Conservation (phyloP, 352 stramenopile genomes). For the Aphanomyces stellatus region DNA sequence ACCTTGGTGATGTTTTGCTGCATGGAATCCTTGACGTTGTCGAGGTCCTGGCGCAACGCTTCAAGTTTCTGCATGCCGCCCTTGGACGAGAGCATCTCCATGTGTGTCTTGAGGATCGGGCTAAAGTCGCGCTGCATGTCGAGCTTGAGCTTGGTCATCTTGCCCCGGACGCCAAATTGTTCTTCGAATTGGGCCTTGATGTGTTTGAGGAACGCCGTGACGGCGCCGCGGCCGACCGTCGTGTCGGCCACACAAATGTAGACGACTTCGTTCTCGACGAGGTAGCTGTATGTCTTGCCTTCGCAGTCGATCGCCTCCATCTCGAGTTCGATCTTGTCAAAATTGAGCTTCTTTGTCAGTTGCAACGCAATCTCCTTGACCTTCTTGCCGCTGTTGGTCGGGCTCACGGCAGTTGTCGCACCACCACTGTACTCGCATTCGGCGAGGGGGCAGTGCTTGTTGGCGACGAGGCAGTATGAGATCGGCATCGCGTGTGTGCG, state of each 20-base stretch:
- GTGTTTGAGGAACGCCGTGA: slow-evolving; percentile 74
- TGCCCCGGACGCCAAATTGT: slow-evolving; percentile 78
- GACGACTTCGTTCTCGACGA: slow-evolving; percentile 71
- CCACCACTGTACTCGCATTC: slow-evolving; percentile 63
- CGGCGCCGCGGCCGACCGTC: slow-evolving; percentile 68
- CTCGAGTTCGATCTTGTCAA: slow-evolving; percentile 38
- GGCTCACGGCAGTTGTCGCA: background rate
- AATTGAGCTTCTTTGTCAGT: slow-evolving; percentile 80
- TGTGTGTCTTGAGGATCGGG: slow-evolving; percentile 75
- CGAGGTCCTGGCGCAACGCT: slow-evolving; percentile 71
- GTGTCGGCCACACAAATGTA: slow-evolving; percentile 81
- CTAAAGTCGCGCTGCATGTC: slow-evolving; percentile 84
- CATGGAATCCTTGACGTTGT: slow-evolving; percentile 67
- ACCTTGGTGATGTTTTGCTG: slow-evolving; percentile 83
- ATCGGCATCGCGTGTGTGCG: slow-evolving; percentile 46
- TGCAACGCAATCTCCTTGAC: slow-evolving; percentile 83
- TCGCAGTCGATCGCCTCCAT: slow-evolving; percentile 79
- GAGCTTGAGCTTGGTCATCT: slow-evolving; percentile 81
- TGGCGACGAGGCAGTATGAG: slow-evolving; percentile 83
- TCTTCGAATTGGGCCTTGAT: slow-evolving; percentile 82
- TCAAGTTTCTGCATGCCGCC: slow-evolving; percentile 67
- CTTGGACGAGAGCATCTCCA: slow-evolving; percentile 76
- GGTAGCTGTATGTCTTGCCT: slow-evolving; percentile 78
- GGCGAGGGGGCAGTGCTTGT: slow-evolving; percentile 64
- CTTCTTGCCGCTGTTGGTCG: slow-evolving; percentile 46